A percentile compares a stretch with the other conserved stretches of the same genome.
Evolutionary conservation across 2,329 filamentous ascomycete genomes (phyloP).

Genomic region (Scleromitrula shiraiana): DNA sequence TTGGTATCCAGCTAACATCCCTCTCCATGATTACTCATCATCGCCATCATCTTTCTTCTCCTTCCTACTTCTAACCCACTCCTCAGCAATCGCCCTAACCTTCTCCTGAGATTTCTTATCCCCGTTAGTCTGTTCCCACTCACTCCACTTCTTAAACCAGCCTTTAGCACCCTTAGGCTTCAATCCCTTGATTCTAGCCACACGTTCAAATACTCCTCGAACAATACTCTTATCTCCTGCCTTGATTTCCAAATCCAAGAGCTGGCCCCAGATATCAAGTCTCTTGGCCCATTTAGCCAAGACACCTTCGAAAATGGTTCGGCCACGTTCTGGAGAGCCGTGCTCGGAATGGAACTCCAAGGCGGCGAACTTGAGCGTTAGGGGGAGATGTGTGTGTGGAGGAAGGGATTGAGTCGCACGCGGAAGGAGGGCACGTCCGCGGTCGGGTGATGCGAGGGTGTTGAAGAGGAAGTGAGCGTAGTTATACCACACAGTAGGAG

Average conservation of each 20-base stretch:
- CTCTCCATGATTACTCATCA: neutral
- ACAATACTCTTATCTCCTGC: constrained; percentile 52
- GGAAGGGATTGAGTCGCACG: constrained; percentile 81
- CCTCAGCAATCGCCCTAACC: constrained; percentile 61
- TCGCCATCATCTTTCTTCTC: constrained; percentile 25
- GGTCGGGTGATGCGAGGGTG: constrained; percentile 59
- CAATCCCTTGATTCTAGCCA: constrained; percentile 58
- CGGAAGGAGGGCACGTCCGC: constrained; percentile 67
- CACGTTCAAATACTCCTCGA: constrained; percentile 74
- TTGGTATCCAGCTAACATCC: constrained; percentile 5
- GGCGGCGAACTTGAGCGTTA: constrained; percentile 82
- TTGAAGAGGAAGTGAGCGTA: constrained; percentile 90
- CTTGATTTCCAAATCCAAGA: constrained; percentile 73
- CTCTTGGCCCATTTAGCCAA: constrained; percentile 81
- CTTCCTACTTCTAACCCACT: constrained; percentile 52
- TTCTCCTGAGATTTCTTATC: constrained; percentile 61
- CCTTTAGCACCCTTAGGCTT: constrained; percentile 77
- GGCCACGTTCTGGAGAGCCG: constrained; percentile 81
- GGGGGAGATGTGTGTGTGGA: constrained; percentile 52
- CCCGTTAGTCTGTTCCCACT: constrained; percentile 74
- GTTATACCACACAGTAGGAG: constrained; percentile 81
- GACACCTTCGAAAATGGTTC: constrained; percentile 88
- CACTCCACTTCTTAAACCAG: constrained; percentile 87
- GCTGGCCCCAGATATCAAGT: constrained; percentile 86
- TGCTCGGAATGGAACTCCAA: constrained; percentile 81